A percentile compares a stretch with the other conserved stretches of the same genome.
phyloP scores from a whole-genome alignment of 805 yeast genomes.

The Kluyveromyces wickerhamii region DNA sequence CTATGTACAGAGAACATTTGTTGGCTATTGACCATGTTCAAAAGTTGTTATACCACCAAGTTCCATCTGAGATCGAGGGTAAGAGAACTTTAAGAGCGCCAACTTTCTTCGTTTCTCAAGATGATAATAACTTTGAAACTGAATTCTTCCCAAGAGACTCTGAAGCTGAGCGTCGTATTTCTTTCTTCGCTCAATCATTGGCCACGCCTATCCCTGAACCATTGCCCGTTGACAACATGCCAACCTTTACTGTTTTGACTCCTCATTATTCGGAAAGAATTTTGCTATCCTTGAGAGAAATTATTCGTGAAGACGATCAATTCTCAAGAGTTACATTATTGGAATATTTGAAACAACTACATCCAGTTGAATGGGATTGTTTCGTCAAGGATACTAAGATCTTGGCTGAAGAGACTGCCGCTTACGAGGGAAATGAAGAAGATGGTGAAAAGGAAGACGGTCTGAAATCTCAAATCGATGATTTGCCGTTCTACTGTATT shows the following conservation, averaged over 20 bases:
- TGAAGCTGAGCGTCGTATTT: conserved; percentile 98
- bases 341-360: conserved; percentile 90
- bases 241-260: conserved; percentile 92
- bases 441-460: conserved; percentile 54
- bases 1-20: conserved; percentile 99
- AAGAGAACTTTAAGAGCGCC: conserved; percentile 98
- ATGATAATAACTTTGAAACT: conserved; percentile 87
- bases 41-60: conserved; percentile 94
- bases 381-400: conserved; percentile 94
- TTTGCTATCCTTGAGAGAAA: conserved; percentile 84
- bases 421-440: conserved; percentile 42
- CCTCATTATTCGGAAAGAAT: conserved; percentile 97
- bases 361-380: conserved; percentile 97
- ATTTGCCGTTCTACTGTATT: conserved; percentile 88
- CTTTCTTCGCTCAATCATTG: conserved; percentile 97
- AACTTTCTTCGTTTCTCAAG: conserved; percentile 96
- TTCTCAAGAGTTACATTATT: conserved; percentile 88
- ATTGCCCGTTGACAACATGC: conserved; percentile 98
- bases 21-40: conserved; percentile 98
- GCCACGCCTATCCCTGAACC: conserved; percentile 99
- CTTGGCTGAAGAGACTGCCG: conserved; percentile 89
- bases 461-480: conserved; percentile 78
- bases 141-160: conserved; percentile 96
- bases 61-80: conserved; percentile 96
- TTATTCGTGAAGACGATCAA: conserved; percentile 95